Conservation (phyloP, 352 stramenopile genomes). For the Phytophthora pseudosyringae region DNA sequence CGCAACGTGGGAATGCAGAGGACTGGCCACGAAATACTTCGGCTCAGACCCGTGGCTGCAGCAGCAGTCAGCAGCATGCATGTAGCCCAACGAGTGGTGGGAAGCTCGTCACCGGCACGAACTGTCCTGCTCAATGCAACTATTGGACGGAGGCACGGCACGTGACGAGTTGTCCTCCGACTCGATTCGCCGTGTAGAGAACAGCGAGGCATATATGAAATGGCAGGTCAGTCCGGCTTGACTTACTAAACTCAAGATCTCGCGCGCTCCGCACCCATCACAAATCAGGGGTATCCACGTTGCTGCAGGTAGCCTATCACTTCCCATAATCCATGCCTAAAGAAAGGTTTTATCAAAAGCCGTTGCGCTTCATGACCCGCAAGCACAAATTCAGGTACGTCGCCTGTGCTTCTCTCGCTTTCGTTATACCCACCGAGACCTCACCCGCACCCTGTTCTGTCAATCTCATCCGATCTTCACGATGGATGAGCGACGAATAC, state of each 20-base stretch:
- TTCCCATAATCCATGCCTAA: no score
- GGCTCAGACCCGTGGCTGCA: neutral
- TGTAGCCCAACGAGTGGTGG: constrained; percentile 11
- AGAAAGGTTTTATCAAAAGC: no score
- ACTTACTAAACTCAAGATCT: constrained; percentile 2
- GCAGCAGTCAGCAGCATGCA: neutral
- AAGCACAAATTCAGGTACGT: no score
- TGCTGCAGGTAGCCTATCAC: no score
- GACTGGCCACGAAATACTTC: neutral
- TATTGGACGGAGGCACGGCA: constrained; percentile 11
- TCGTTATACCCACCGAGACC: no score
- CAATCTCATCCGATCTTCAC: constrained; percentile 11
- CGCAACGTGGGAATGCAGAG: neutral
- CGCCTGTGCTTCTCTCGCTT: no score
- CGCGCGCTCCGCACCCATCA: neutral
- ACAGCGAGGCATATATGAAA: neutral
- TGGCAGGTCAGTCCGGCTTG: neutral
- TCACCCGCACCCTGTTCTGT: neutral
- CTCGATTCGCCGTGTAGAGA: constrained; percentile 11
- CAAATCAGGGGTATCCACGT: neutral
- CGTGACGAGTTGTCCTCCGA: constrained; percentile 18
- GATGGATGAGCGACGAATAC: constrained; percentile 5
- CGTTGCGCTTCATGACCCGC: no score
- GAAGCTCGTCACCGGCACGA: constrained; percentile 7
- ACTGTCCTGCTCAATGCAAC: constrained; percentile 6